Evolutionary conservation across 768 basidiomycete species (phyloP).

Genomic region (Lactarius hatsudake): DNA sequence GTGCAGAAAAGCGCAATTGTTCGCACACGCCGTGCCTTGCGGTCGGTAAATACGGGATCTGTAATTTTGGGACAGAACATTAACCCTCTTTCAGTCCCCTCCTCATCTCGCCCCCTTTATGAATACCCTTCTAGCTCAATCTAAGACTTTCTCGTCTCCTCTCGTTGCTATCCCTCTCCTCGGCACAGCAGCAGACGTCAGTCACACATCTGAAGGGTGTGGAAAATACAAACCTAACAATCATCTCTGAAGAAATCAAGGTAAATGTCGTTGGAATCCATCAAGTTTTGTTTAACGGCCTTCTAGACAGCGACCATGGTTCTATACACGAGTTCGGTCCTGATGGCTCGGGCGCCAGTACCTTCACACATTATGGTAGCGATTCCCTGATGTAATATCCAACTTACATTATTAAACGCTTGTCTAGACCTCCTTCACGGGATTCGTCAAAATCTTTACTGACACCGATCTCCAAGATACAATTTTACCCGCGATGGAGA

Average conservation of each 20-base stretch:
- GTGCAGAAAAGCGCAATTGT: conserved; percentile 60
- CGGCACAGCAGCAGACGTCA: conserved; percentile 69
- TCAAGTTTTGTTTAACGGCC: neutral
- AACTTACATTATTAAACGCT: conserved; percentile 7
- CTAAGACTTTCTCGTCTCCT: conserved; percentile 49
- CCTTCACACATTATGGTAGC: conserved; percentile 57
- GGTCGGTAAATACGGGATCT: conserved; percentile 46
- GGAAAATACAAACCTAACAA: conserved; percentile 42
- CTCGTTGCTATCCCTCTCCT: conserved; percentile 50
- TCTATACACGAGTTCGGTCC: conserved; percentile 56
- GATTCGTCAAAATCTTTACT: conserved; percentile 61
- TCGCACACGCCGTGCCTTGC: conserved; percentile 61
- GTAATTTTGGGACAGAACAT: neutral
- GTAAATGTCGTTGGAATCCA: conserved; percentile 31
- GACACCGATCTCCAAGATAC: conserved; percentile 48
- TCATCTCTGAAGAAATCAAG: conserved; percentile 48
- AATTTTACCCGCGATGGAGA: conserved; percentile 74
- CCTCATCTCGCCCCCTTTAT: conserved; percentile 50
- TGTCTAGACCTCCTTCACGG: conserved; percentile 46
- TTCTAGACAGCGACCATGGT: conserved; percentile 54
- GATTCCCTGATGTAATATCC: conserved; percentile 26
- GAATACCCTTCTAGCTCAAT: conserved; percentile 47
- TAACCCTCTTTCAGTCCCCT: conserved; percentile 33
- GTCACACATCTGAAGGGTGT: conserved; percentile 60
- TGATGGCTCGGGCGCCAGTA: conserved; percentile 66